These are phyloP conservation scores for Pythium chondricola DNA, from an alignment of 352 stramenopile genomes.

Conservation along the genomic window DNA sequence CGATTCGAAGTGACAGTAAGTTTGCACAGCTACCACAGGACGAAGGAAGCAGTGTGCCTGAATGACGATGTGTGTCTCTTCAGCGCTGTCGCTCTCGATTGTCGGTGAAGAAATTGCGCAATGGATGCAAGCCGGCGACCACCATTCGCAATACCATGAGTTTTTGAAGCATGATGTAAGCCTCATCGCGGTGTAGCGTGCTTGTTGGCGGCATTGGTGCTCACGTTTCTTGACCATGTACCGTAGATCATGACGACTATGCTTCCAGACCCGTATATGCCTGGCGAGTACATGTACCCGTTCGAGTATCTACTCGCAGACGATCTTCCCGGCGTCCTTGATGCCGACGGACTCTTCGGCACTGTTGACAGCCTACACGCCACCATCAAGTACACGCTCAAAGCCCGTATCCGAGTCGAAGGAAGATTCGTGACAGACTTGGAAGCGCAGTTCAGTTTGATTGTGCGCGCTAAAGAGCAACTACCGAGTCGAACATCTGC, in stretches of 20 bases:
- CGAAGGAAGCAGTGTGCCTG: not conserved
- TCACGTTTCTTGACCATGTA: too few species aligned
- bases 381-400: slow-evolving; percentile 75
- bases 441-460: slow-evolving; percentile 46
- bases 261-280: slow-evolving; percentile 43
- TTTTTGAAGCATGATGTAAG: slow-evolving; percentile 56
- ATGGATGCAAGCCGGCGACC: slow-evolving; percentile 51
- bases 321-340: slow-evolving; percentile 46
- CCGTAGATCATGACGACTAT: slow-evolving; percentile 41
- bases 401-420: slow-evolving; percentile 58
- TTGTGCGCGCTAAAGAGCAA: slow-evolving; percentile 31
- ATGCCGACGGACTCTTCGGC: slow-evolving; percentile 46
- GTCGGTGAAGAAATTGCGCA: slow-evolving; percentile 60
- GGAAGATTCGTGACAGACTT: slow-evolving; percentile 66
- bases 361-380: slow-evolving; percentile 47
- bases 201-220: too few species aligned
- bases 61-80: not conserved
- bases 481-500: slow-evolving; percentile 22
- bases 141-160: slow-evolving; percentile 62
- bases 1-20: slow-evolving; percentile 48
- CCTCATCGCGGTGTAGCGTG: slow-evolving; percentile 2
- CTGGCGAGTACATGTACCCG: slow-evolving; percentile 66
- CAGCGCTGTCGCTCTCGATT: slow-evolving; percentile 52
- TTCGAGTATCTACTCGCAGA: slow-evolving; percentile 54
- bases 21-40: not conserved